Base-by-base conservation (phyloP, 345 rosid genomes). In the Eucalyptus urophylla region DNA sequence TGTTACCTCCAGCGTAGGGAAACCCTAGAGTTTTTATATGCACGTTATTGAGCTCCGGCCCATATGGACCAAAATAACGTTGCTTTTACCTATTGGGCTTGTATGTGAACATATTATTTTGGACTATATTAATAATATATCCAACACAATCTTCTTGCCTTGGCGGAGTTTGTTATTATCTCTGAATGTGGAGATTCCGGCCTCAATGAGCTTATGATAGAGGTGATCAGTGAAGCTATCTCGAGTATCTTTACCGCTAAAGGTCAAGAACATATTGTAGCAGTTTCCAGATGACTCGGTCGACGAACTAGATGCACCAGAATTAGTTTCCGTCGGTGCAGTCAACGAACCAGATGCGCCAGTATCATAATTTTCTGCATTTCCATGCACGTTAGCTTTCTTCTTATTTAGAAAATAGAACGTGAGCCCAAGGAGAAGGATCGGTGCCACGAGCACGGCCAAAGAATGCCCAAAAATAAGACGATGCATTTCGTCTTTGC, bases 311-410 rank as follows among this genome's bases (percentile, higher is more conserved):
- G 15, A 60, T 6, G 0, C 7, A 60, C 16, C 8, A 25, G 62
- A 56, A 56, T 56, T 60, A 6, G 6, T 60, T 60, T 14, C 67
- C 1, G 15, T 27, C 3, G 31, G n/a, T 7, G 2, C 3, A 27
- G 16, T 60, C 15, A 6, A 27, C 0, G 16, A 27, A 60, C 4
- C n/a, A 60, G 1, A 27, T 27, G 0, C 2, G 0, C 1, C 31
- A 60, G 14, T 0, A 27, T 25, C 13, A 60, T 1, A 4, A 56
- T 22, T 5, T 27, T 60, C 16, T 0, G 67, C 62, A 56, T 9
- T 56, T 22, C 2, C 16, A 6, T 12, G 15, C 15, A 60, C 4
- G 1, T 24, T 60, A 25, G n/a, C n/a, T 25, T 60, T 25, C 67
- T 58, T 58, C n/a, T 58, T 58, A 11, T 25, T 58, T n/a, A 58